phyloP scores from a whole-genome alignment of 345 rosid genomes.

The Pelargonium nanum region DNA sequence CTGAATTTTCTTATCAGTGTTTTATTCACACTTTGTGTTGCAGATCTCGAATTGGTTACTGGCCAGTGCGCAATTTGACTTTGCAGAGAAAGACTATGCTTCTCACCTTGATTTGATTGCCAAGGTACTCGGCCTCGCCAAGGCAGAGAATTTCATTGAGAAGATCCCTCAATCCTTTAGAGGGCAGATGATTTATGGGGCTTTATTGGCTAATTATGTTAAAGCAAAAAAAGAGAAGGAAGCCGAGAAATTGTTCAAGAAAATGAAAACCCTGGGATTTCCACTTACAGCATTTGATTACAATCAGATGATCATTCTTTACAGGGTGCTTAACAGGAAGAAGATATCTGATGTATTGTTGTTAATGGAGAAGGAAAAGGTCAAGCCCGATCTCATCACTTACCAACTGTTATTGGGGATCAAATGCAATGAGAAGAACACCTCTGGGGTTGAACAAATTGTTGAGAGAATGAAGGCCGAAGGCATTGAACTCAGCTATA shows the following conservation, averaged over 20 bases:
- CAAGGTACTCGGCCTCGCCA: constrained; percentile 52
- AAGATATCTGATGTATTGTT: constrained; percentile 72
- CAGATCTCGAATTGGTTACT: constrained; percentile 94
- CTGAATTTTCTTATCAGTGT: background rate
- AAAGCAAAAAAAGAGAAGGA: constrained; percentile 31
- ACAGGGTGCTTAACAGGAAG: constrained; percentile 70
- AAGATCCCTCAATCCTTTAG: constrained; percentile 59
- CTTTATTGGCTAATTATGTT: constrained; percentile 68
- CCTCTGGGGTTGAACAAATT: constrained; percentile 76
- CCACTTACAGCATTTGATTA: constrained; percentile 60
- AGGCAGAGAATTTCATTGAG: constrained; percentile 53
- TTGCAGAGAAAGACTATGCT: constrained; percentile 69
- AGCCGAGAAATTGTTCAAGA: constrained; percentile 71
- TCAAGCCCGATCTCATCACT: constrained; percentile 61
- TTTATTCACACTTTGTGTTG: constrained; percentile 5
- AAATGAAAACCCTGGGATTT: constrained; percentile 65
- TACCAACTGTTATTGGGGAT: constrained; percentile 62
- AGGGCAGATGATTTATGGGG: constrained; percentile 63
- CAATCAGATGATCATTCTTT: constrained; percentile 85
- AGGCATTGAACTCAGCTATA: constrained; percentile 54
- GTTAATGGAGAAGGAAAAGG: constrained; percentile 85
- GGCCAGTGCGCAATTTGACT: constrained; percentile 41
- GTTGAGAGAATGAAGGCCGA: constrained; percentile 82
- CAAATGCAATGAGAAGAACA: constrained; percentile 65
- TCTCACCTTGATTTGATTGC: constrained; percentile 73